Evolutionary conservation across 202 grass and related monocot genomes (phyloP).

Genomic region (Carex sylvatica): DNA sequence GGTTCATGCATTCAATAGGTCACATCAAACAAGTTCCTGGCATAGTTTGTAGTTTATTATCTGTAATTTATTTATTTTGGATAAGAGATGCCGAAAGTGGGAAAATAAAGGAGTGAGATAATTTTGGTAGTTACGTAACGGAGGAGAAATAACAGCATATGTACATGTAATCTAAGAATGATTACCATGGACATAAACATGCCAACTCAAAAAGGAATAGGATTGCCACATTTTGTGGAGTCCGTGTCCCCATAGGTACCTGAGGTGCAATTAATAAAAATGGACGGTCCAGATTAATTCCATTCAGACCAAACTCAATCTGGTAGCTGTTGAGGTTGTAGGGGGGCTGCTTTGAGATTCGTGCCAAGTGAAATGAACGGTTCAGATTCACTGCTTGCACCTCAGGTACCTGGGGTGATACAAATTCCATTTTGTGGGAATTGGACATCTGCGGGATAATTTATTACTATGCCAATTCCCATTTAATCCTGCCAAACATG

Average conservation of each 20-base stretch:
- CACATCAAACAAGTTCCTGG: background rate
- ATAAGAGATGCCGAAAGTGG: background rate
- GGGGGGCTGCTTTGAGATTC: too few species aligned
- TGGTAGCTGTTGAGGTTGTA: too few species aligned
- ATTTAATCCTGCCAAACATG: background rate
- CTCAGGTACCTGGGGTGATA: too few species aligned
- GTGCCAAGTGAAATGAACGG: too few species aligned
- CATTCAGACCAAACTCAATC: too few species aligned
- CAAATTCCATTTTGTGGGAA: too few species aligned
- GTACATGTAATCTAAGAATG: background rate
- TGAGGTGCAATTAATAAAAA: too few species aligned
- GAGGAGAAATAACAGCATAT: background rate
- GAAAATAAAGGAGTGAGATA: background rate
- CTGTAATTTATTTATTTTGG: background rate
- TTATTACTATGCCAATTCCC: background rate
- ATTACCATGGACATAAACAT: background rate
- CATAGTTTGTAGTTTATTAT: background rate
- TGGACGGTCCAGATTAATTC: too few species aligned
- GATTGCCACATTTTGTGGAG: background rate
- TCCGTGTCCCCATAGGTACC: too few species aligned
- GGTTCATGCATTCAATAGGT: background rate
- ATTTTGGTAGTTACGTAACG: background rate
- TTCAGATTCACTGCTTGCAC: too few species aligned
- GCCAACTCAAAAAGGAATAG: too few species aligned
- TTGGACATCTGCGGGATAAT: background rate